phyloP scores from a whole-genome alignment of 805 yeast genomes.

The Yamadazyma insecticola region DNA sequence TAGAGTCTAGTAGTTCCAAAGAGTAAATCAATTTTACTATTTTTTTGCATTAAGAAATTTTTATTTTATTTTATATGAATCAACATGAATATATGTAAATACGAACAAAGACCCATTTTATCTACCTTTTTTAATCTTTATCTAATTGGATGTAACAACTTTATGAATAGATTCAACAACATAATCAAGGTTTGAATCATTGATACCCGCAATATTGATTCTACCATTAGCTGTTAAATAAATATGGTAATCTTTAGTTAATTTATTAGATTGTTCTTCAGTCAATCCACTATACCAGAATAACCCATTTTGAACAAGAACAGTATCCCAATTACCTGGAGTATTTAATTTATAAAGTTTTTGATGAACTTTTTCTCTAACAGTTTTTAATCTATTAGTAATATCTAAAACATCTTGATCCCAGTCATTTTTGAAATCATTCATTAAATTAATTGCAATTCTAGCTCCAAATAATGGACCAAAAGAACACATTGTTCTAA shows the following conservation, averaged over 20 bases:
- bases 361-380: slow-evolving; percentile 25
- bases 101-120: too few relatives aligned
- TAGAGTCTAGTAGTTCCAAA: background rate
- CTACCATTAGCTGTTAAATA: slow-evolving; percentile 37
- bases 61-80: too few relatives aligned
- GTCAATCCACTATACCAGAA: slow-evolving; percentile 43
- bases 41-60: too few relatives aligned
- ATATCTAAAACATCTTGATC: slow-evolving; percentile 28
- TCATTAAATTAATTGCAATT: slow-evolving; percentile 29
- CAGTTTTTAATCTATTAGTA: slow-evolving; percentile 24
- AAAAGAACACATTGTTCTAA: slow-evolving; percentile 41
- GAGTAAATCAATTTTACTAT: too few relatives aligned
- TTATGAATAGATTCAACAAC: slow-evolving; percentile 34
- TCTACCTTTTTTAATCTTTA: background rate
- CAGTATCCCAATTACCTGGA: slow-evolving; percentile 41
- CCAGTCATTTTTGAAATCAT: slow-evolving; percentile 28
- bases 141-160: slow-evolving; percentile 23
- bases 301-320: slow-evolving; percentile 35
- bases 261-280: slow-evolving; percentile 24
- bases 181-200: slow-evolving; percentile 31
- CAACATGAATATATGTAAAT: too few relatives aligned
- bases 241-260: slow-evolving; percentile 32
- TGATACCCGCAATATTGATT: slow-evolving; percentile 43
- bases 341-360: slow-evolving; percentile 30
- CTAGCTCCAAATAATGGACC: slow-evolving; percentile 47